Evolutionary conservation across 495 filamentous ascomycete genomes (phyloP), one percentile per base, ranked within the genome.

Genomic region (Evansstolkia leycettana): DNA sequence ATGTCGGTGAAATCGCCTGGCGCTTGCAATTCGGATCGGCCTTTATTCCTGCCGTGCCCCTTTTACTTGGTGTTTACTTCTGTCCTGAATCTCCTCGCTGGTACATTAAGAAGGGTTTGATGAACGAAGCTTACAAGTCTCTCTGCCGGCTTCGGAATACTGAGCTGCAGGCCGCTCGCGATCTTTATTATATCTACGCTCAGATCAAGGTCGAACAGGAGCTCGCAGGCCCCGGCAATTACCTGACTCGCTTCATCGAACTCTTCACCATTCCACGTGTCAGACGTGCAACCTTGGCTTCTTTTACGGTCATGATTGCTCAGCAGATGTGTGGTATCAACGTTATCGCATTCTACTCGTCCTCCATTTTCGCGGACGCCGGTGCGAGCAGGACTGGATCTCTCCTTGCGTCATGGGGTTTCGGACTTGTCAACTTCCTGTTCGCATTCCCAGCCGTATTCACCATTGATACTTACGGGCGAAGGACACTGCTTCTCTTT

Each of bases 301-400:
- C 72, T 0, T 67, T 62, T 38, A 63, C 69, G 1, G 78, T 85
- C 34, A 84, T 84, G 73, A 68, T 83, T 43, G 76, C 70, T 1
- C 74, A 78, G 50, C 71, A 76, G 46, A 69, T 75, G 64, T 58
- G 41, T 24, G 57, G 43, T 37, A 47, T 75, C 43, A 80, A 52
- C 59, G 81, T 89, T 53, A 82, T 88, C 24, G 75, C 83, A n/a
- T 90, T 89, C 65, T 94, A 90, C 57, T 80, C 73, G 0, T 77
- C 76, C 1, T 81, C 81, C 2, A 66, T 90, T 33, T 89, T 89
- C 61, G 45, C 50, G 5, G 42, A 82, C 1, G 73, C 81, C 12
- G 76, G 80, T 14, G 71, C 73, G 13, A 54, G 25, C 34, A 55
- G 69, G 11, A 69, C 64, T 34, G 50, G 65, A 3, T 76, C 85